Percentiles rank a stretch among this genome's conserved stretches.
phyloP scores from a whole-genome alignment of 2,329 filamentous ascomycete species.

The Talaromyces sp. region DNA sequence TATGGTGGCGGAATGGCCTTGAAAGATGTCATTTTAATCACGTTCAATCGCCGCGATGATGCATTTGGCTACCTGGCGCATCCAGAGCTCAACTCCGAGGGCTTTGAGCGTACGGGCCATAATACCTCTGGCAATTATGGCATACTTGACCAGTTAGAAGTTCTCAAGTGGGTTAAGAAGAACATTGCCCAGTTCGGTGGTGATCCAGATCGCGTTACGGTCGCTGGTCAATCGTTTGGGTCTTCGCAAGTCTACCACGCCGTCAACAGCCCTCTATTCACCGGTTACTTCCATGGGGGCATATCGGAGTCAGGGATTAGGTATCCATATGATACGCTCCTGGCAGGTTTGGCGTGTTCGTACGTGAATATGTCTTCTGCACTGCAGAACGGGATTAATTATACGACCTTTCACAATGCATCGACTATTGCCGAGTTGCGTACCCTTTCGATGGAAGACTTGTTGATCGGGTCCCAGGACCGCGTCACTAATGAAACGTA shows the following conservation, averaged over 20 bases:
- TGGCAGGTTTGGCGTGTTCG: constrained; percentile 24
- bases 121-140: constrained; percentile 37
- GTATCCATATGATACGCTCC: constrained; percentile 23
- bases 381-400: constrained; percentile 20
- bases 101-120: constrained; percentile 17
- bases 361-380: constrained; percentile 25
- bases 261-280: constrained; percentile 25
- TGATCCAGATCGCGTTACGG: constrained; percentile 45
- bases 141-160: constrained; percentile 50
- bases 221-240: constrained; percentile 43
- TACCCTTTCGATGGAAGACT: constrained; percentile 22
- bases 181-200: constrained; percentile 53
- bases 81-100: constrained; percentile 22
- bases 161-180: constrained; percentile 53
- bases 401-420: constrained; percentile 19
- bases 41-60: constrained; percentile 24
- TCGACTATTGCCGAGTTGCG: constrained; percentile 39
- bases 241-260: constrained; percentile 27
- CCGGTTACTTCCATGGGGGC: constrained; percentile 24
- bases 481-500: constrained; percentile 20
- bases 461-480: constrained; percentile 22
- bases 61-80: constrained; percentile 23
- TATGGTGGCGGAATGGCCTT: constrained; percentile 25
- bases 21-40: constrained; percentile 24
- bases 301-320: constrained; percentile 27